A percentile compares a stretch with the other conserved stretches of the same genome.
These are phyloP conservation scores for Trypanosomatidae sp. DNA, from an alignment of 208 protist genomes.

Conservation along the genomic window DNA sequence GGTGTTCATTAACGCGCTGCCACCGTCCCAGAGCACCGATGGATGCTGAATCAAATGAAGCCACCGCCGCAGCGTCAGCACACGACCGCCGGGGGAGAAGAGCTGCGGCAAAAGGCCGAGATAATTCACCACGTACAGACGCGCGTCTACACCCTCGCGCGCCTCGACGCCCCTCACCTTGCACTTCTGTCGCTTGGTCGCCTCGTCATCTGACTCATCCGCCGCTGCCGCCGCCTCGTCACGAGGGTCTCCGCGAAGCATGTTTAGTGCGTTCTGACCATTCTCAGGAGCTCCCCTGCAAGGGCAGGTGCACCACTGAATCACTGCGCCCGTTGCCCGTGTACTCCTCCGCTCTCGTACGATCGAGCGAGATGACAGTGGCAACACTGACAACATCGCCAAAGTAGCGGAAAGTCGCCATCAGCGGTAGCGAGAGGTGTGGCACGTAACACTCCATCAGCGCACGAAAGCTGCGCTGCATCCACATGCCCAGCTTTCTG, in stretches of 20 bases:
- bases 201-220: not conserved
- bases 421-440: slow-evolving; percentile 47
- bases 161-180: slow-evolving; percentile 45
- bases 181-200: not conserved
- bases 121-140: slow-evolving; percentile 49
- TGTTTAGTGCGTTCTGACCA: slow-evolving; percentile 46
- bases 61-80: slow-evolving; percentile 44
- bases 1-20: slow-evolving; percentile 7
- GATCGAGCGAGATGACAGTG: slow-evolving; percentile 45
- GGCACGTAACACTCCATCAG: slow-evolving; percentile 30
- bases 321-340: slow-evolving; percentile 34
- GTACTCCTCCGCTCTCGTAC: slow-evolving; percentile 26
- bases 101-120: slow-evolving; percentile 49
- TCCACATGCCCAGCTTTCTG: slow-evolving; percentile 46
- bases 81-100: slow-evolving; percentile 2
- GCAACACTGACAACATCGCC: slow-evolving; percentile 49
- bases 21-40: slow-evolving; percentile 10
- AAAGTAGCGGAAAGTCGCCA: slow-evolving; percentile 55
- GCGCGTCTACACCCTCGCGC: slow-evolving; percentile 47
- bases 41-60: slow-evolving; percentile 35
- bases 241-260: slow-evolving; percentile 15
- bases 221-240: not conserved
- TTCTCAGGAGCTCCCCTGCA: slow-evolving; percentile 44
- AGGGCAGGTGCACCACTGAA: slow-evolving; percentile 31
- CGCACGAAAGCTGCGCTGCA: slow-evolving; percentile 50